phyloP scores from a whole-genome alignment of 2,329 filamentous ascomycete genomes.

The Diplodia scrobiculata region DNA sequence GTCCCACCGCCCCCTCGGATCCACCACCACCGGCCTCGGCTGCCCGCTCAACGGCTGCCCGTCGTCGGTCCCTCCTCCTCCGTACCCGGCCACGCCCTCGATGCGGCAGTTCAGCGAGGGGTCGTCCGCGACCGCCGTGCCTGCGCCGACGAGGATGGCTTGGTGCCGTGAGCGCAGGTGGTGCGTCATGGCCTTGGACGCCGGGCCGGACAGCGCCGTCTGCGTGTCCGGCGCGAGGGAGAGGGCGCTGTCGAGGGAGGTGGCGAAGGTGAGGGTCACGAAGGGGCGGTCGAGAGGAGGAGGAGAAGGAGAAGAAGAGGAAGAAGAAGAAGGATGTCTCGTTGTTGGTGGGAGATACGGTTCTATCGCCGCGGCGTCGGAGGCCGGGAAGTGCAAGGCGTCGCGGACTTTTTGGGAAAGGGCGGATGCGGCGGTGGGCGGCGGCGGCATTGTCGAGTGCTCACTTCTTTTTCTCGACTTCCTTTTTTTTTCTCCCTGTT shows the following conservation, averaged over 20 bases:
- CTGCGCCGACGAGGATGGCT: constrained; percentile 81
- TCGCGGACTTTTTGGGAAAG: constrained; percentile 33
- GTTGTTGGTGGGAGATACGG: constrained; percentile 52
- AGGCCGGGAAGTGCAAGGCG: constrained; percentile 47
- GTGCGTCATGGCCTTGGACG: constrained; percentile 91
- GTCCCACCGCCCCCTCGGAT: constrained; percentile 75
- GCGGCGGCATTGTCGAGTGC: background rate
- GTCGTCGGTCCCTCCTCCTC: constrained; percentile 43
- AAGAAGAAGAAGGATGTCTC: constrained; percentile 26
- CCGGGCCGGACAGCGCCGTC: constrained; percentile 77
- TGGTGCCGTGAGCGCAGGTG: constrained; percentile 79
- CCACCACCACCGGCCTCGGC: constrained; percentile 79
- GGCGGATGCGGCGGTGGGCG: too few relatives aligned
- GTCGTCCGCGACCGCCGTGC: constrained; percentile 81
- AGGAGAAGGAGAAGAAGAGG: constrained; percentile 62
- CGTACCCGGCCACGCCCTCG: constrained; percentile 60
- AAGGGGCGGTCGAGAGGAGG: constrained; percentile 31
- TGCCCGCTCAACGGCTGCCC: constrained; percentile 57
- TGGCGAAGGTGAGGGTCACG: constrained; percentile 84
- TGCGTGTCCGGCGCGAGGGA: constrained; percentile 76
- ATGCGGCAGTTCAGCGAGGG: constrained; percentile 83
- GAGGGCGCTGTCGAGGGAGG: constrained; percentile 81
- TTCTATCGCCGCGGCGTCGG: constrained; percentile 51
- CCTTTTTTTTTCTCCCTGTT: too few relatives aligned
- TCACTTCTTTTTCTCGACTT: too few relatives aligned